Conservation (phyloP, 768 basidiomycete genomes). For the Lentinula boryana region DNA sequence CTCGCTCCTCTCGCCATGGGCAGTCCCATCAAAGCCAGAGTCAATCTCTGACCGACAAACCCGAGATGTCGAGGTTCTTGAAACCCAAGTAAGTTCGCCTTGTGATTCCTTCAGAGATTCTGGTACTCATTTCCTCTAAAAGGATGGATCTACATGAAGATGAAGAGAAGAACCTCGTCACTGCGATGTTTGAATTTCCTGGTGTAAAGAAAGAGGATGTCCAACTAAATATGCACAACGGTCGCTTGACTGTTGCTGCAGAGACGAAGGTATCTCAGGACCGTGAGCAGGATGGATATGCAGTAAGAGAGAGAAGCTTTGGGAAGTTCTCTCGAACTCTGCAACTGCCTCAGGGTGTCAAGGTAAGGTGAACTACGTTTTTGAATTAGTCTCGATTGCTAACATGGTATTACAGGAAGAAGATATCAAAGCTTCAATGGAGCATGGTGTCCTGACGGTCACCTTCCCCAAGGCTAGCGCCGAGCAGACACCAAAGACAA, state of each 20-base stretch:
- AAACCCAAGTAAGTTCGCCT: slow-evolving; percentile 25
- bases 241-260: slow-evolving; percentile 46
- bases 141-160: slow-evolving; percentile 59
- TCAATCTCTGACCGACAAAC: slow-evolving; percentile 3
- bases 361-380: slow-evolving; percentile 29
- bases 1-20: slow-evolving; percentile 7
- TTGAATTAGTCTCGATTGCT: slow-evolving; percentile 13
- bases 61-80: slow-evolving; percentile 10
- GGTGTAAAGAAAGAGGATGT: slow-evolving; percentile 51
- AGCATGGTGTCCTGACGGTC: slow-evolving; percentile 43
- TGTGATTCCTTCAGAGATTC: too few species aligned
- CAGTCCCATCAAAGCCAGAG: slow-evolving; percentile 1
- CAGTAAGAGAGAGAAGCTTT: slow-evolving; percentile 45
- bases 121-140: background rate
- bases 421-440: slow-evolving; percentile 39
- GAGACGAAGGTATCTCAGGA: slow-evolving; percentile 33
- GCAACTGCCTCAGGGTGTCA: slow-evolving; percentile 47
- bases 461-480: slow-evolving; percentile 46
- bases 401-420: slow-evolving; percentile 15
- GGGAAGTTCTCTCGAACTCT: slow-evolving; percentile 43
- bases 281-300: slow-evolving; percentile 32
- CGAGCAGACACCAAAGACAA: slow-evolving; percentile 26
- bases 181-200: slow-evolving; percentile 56
- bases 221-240: slow-evolving; percentile 45
- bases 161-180: slow-evolving; percentile 38